Evolutionary conservation across 2,329 filamentous ascomycete species (phyloP), one percentile per base, ranked within the genome.

Genomic region (Cladosporium sp.): DNA sequence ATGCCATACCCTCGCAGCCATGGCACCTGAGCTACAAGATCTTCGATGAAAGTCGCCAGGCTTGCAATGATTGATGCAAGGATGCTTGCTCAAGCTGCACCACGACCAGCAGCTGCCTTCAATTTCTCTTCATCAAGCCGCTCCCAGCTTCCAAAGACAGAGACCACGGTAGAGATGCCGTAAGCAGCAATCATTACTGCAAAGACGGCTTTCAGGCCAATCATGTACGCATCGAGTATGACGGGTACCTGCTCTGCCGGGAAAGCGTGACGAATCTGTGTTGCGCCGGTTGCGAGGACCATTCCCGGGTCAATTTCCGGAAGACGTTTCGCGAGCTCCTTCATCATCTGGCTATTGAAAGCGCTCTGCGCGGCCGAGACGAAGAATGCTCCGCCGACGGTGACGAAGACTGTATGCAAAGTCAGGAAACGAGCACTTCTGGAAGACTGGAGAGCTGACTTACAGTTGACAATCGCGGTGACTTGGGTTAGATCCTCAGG

Each of bases 311-410:
- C 73, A 21, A 83, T 69, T 1, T 71, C 73, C 0, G 78, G 77
- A 1, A 78, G 81, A 46, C 79, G 75, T 40, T 75, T 77, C 0
- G 78, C 77, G 3, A 92, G 79, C 40, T 84, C 80, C 3, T 80
- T 75, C 55, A 86, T 78, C 21, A 91, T 79, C 0, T 83, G 85
- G 71, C 90, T 90, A 68, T 86, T 84, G 78, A 91, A 91, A 55
- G 90, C 82, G 23, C 88, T 86, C 74, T 91, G 87, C 8, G 85
- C 85, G 11, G 90, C 85, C 6, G 86, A 84, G 57, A 91, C 84
- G 69, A 86, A 86, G 28, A 91, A 77, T 2, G 89, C 87, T 3
- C 88, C 88, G 49, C 88, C 88, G 3, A 91, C 81, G 1, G 83
- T 82, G 72, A 90, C 87, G 78, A 86, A 87, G 77, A 91, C 66